Evolutionary conservation across 352 stramenopile genomes (phyloP), one percentile per base, ranked within the genome.

Genomic region (Globisporangium viniferum): DNA sequence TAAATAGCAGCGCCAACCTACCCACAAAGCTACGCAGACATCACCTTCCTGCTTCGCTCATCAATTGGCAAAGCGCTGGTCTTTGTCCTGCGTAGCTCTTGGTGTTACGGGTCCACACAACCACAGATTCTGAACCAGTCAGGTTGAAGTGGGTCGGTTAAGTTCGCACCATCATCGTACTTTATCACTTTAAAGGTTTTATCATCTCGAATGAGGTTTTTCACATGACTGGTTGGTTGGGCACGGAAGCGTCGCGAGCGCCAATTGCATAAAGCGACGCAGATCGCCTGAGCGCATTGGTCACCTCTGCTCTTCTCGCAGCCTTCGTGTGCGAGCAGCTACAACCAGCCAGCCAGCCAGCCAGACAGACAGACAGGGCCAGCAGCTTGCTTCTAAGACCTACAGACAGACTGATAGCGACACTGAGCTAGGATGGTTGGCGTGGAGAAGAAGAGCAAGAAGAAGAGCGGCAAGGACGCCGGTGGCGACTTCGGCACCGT

Each of bases 401-500:
- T 3, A 33, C 5, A 33, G 10, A 18, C 36, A 44, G 36, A 44
- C 12, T 44, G 36, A 41, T 41, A 41, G 35, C 35, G 35, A 41
- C 35, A 41, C 35, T 41, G 9, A 41, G 33, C 33, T 14, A 62
- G 56, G 56, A 62, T 68, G 49, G 55, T 35, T 48, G 66, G 58
- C 69, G 85, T 83, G 56, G 72, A 71, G 48, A 78, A 89, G 68
- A 86, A 82, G 76, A 73, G 60, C 63, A 86, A 82, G 69, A 89
- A 81, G 72, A 77, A 81, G 67, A 70, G 24, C 59, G 82, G 73
- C 58, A 68, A 67, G 35, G 73, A 81, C 66, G 39, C 55, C 12
- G 59, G 39, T 48, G 44, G 46, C 29, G 73, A 67, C 20, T 86
- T 86, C 61, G 85, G 80, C 58, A 89, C 70, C n/a, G 72, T 84